Conservation (phyloP, 768 basidiomycete species). For the Megacollybia marginata region DNA sequence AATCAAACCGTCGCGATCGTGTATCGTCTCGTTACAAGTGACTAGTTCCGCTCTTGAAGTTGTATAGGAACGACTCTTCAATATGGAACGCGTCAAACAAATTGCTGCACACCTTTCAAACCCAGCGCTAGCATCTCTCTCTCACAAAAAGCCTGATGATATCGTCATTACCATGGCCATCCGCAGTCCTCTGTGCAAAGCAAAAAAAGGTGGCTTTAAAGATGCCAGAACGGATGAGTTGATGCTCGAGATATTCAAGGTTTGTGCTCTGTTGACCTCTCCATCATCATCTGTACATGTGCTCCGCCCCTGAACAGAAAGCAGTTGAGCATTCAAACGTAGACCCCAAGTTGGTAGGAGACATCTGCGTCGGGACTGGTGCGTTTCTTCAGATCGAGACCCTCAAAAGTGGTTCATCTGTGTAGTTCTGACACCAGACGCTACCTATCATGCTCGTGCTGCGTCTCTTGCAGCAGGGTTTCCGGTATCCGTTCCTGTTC, state of each 20-base stretch:
- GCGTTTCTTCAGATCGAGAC: too few relatives aligned
- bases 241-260: constrained; percentile 77
- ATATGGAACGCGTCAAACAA: constrained; percentile 62
- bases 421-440: constrained; percentile 46
- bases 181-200: constrained; percentile 68
- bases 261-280: constrained; percentile 5
- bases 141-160: constrained; percentile 61
- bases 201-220: constrained; percentile 69
- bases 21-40: too few relatives aligned
- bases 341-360: constrained; percentile 59
- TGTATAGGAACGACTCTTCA: background rate
- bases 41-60: too few relatives aligned
- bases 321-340: constrained; percentile 49
- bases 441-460: constrained; percentile 63
- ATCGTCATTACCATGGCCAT: constrained; percentile 80
- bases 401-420: too few relatives aligned
- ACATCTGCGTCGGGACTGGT: constrained; percentile 73
- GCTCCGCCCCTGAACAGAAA: constrained; percentile 31
- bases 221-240: constrained; percentile 78
- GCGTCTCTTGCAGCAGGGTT: constrained; percentile 77
- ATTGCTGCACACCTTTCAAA: constrained; percentile 51
- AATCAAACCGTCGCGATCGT: too few relatives aligned
- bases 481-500: constrained; percentile 69
- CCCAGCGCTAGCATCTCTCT: constrained; percentile 36
- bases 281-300: background rate